Base-by-base conservation (phyloP, 2,329 filamentous ascomycete genomes). In the Aspergillus sp. region DNA sequence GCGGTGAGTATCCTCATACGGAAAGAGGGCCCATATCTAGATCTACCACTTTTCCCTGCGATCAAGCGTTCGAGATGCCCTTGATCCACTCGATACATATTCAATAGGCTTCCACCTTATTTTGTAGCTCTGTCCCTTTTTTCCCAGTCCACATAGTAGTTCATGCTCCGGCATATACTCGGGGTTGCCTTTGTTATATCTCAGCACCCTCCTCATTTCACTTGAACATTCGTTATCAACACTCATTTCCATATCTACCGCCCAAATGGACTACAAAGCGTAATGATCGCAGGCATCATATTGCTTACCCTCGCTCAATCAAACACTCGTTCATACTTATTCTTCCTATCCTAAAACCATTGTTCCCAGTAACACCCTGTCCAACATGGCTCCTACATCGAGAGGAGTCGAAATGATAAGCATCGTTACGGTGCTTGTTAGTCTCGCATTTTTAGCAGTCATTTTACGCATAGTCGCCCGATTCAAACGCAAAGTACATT, bases 381-480 rank as follows among this genome's bases (percentile, higher is more conserved):
- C 47, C 62, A 63, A 39, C 42, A 74, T 73, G 72, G 57, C 64
- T 57, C 56, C 68, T 11, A 72, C 67, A 54, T 53, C 49, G 17
- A 65, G 70, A 61, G 72, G 71, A 25, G 57, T 59, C 57, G 56
- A 67, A 58, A 73, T 73, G 67, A 70, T 74, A 41, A 63, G 64
- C 62, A 74, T 69, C 62, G 62, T 74, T 38, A 62, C 70, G 44
- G 70, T 70, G 59, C 64, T 74, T 57, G 71, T 74, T 19, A 62
- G 61, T 32, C 59, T 74, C 4, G 66, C 69, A 42, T 48, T 72
- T 5, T 52, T 71, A 8, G 66, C 67, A 2, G 69, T 72, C 4
- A 59, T 67, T 2, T 36, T 73, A 25, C 70, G 71, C 15, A 58
- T 70, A 17, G 38, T 69, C 30, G 72, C 72, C 48, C 68, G 72